Conservation (phyloP, 768 basidiomycete genomes). For the Pulveroboletus sp. region DNA sequence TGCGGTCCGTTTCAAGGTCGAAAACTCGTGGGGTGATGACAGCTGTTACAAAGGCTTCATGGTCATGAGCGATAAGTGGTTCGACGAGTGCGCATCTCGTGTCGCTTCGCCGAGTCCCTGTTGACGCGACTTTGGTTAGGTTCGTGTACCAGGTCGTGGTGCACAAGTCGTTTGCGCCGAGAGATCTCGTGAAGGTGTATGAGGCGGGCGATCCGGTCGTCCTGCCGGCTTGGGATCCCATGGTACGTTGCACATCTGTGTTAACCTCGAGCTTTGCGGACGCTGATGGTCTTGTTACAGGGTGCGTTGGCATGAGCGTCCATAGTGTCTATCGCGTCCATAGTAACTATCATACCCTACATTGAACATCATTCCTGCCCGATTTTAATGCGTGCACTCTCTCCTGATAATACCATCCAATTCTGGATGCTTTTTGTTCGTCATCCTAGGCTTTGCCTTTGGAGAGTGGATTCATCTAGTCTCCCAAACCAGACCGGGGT, state of each 20-base stretch:
- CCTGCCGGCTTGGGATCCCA: slow-evolving; percentile 80
- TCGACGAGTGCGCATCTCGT: slow-evolving; percentile 64
- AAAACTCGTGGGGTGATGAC: slow-evolving; percentile 89
- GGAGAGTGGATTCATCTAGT: not conserved
- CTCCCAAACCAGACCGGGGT: too few species aligned
- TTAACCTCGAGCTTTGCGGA: not conserved
- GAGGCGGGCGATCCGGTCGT: slow-evolving; percentile 63
- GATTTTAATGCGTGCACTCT: not conserved
- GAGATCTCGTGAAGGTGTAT: slow-evolving; percentile 75
- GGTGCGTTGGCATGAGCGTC: slow-evolving; percentile 24
- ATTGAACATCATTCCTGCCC: not conserved
- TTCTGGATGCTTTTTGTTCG: not conserved
- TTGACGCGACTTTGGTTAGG: slow-evolving; percentile 34
- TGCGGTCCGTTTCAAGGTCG: slow-evolving; percentile 90
- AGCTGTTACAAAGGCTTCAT: slow-evolving; percentile 83
- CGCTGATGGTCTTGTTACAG: slow-evolving; percentile 5
- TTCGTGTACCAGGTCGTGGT: slow-evolving; percentile 94
- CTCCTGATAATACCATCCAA: not conserved
- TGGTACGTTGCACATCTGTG: slow-evolving; percentile 18
- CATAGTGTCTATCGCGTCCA: too few species aligned
- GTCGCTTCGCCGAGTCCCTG: not conserved
- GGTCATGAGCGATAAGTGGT: slow-evolving; percentile 92
- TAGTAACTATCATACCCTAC: not conserved
- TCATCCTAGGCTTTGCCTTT: not conserved
- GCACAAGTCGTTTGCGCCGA: slow-evolving; percentile 73